phyloP scores from a whole-genome alignment of 805 yeast species.

The Metahyphopichia silvanorum region DNA sequence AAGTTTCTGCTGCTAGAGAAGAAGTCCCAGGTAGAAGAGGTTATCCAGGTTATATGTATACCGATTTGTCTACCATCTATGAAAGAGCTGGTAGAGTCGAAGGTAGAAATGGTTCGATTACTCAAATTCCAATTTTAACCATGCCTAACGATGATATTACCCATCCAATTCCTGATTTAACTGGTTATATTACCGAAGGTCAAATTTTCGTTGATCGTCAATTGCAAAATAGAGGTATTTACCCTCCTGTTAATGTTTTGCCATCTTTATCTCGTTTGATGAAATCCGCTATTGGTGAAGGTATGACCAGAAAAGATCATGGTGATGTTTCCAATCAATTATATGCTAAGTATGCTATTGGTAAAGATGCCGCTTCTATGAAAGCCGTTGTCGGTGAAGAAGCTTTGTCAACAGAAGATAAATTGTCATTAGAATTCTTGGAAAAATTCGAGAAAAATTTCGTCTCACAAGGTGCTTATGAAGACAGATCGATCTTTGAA shows the following conservation, averaged over 20 bases:
- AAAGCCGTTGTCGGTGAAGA: constrained; percentile 99
- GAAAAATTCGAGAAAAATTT: constrained; percentile 97
- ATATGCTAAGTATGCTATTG: constrained; percentile 98
- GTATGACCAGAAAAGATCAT: constrained; percentile 99
- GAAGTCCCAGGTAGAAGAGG: constrained; percentile 99
- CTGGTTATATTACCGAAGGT: constrained; percentile 99
- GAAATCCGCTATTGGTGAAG: constrained; percentile 99
- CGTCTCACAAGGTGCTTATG: constrained; percentile 95
- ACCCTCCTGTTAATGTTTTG: constrained; percentile 97
- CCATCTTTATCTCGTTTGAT: constrained; percentile 97
- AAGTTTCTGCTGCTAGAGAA: constrained; percentile 99
- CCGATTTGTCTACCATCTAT: constrained; percentile 97
- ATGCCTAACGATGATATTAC: constrained; percentile 99
- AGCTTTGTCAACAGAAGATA: constrained; percentile 96
- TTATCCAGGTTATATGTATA: constrained; percentile 99
- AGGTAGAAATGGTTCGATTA: constrained; percentile 98
- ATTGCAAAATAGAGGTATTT: constrained; percentile 91
- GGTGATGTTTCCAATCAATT: constrained; percentile 99
- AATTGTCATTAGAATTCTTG: constrained; percentile 92
- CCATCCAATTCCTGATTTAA: constrained; percentile 99
- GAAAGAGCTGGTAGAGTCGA: constrained; percentile 99
- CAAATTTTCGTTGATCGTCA: constrained; percentile 98
- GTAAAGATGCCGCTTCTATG: constrained; percentile 99
- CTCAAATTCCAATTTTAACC: constrained; percentile 97
- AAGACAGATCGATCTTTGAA: constrained; percentile 90